Conservation (phyloP, 2,329 filamentous ascomycete species). For the Mollisiaceae sp. region DNA sequence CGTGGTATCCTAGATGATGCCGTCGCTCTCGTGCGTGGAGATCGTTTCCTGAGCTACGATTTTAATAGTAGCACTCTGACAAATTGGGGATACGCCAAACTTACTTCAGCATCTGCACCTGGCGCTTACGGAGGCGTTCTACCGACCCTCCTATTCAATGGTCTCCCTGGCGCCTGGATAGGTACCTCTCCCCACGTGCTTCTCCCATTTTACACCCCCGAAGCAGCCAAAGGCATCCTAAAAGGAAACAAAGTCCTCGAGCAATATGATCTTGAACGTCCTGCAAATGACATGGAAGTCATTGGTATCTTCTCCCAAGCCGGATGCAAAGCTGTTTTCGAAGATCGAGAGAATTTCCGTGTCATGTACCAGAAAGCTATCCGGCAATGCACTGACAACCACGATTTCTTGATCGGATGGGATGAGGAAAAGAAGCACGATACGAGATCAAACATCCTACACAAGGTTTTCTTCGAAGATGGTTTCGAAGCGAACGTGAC, state of each 20-base stretch:
- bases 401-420: constrained; percentile 55
- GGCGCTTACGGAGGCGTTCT: constrained; percentile 54
- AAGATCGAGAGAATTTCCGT: constrained; percentile 54
- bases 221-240: constrained; percentile 52
- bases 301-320: constrained; percentile 55
- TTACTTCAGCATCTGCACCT: constrained; percentile 41
- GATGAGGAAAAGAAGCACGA: constrained; percentile 49
- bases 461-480: constrained; percentile 52
- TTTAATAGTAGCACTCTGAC: constrained; percentile 54
- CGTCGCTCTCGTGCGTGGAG: constrained; percentile 52
- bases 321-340: constrained; percentile 55
- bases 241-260: constrained; percentile 51
- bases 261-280: constrained; percentile 52
- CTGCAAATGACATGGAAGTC: constrained; percentile 48
- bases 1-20: constrained; percentile 54
- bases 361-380: constrained; percentile 53
- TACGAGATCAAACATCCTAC: constrained; percentile 48
- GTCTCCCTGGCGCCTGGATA: constrained; percentile 52
- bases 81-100: constrained; percentile 55
- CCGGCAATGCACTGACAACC: constrained; percentile 48
- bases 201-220: constrained; percentile 57
- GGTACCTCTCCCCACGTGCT: constrained; percentile 55
- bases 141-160: constrained; percentile 50
- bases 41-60: constrained; percentile 53
- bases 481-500: constrained; percentile 50